Evolutionary conservation across 768 basidiomycete genomes (phyloP).

Genomic region (Lactarius akahatsu): DNA sequence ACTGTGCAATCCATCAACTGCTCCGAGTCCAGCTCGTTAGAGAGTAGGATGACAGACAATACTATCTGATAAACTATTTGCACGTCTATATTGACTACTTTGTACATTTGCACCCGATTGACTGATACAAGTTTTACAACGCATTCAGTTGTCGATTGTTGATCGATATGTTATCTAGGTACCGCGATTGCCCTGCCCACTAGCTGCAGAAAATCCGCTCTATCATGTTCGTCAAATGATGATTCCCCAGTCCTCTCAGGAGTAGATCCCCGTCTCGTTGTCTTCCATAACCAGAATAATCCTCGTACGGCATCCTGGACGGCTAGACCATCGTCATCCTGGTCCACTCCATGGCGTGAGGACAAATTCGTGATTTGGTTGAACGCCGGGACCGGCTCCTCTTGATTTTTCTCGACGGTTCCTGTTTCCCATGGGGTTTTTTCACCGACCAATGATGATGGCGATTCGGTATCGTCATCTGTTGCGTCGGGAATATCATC

Average conservation of each 20-base stretch:
- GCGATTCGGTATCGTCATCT: constrained; percentile 22
- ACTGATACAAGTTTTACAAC: background rate
- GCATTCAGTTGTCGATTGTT: background rate
- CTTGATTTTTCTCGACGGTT: background rate
- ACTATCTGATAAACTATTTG: background rate
- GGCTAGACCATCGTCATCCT: constrained; percentile 7
- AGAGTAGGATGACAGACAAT: too few relatives aligned
- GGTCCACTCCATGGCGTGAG: background rate
- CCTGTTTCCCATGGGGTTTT: constrained; percentile 3
- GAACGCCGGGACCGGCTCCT: background rate
- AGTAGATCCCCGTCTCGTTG: constrained; percentile 5
- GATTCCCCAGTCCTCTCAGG: background rate
- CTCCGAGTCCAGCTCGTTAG: too few relatives aligned
- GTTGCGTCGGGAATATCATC: constrained; percentile 18
- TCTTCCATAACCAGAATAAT: constrained; percentile 21
- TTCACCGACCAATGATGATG: constrained; percentile 7
- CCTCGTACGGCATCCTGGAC: constrained; percentile 22
- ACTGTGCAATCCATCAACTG: too few relatives aligned
- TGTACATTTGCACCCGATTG: background rate
- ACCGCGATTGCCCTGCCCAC: constrained; percentile 18
- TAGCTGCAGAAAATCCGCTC: constrained; percentile 20
- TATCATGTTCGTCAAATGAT: constrained; percentile 16
- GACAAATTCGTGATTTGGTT: background rate
- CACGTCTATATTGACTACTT: background rate
- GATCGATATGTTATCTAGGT: constrained; percentile 8